Evolutionary conservation across 306 rosid genomes (phyloP), one percentile per base, ranked within the genome.

Genomic region (Cercis canadensis): DNA sequence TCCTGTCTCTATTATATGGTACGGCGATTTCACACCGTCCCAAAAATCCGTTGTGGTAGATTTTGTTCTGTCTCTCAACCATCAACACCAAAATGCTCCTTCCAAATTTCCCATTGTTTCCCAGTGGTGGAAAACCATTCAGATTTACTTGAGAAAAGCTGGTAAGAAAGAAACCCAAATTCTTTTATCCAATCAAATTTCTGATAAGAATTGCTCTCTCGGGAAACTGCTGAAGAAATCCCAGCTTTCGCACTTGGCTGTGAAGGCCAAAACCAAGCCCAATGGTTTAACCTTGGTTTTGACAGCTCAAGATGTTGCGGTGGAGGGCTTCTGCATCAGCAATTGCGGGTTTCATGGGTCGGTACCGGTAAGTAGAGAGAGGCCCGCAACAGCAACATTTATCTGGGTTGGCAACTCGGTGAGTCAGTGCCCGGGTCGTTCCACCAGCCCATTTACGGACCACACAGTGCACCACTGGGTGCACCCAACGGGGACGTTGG

Each of bases 291-390:
- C 77, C 5, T 36, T 78, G 17, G 81, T 78, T 3, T 73, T 82
- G 10, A 75, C 83, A 5, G 57, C 78, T 6, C 15, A 62, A 21
- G 83, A 82, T 31, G 78, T 82, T 4, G 60, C 65, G 0, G 81
- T 82, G 0, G 86, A 82, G 9, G 81, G 83, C 21, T 82, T 78
- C 47, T 82, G 86, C 70, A 74, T 78, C 78, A 70, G 78, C 53
- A 57, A 11, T 17, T 82, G 86, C 15, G 81, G 86, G 24, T 56
- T 60, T 10, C 86, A 82, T 15, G 62, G 67, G 29, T 77, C 77
- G 62, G 49, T 47, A 31, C 5, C 9, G 9, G 44, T 56, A 29
- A 9, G 8, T 3, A 57, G 43, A 36, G 8, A 7, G 14, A 44
- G 50, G 50, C 65, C 78, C 37, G 47, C 54, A 1, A n/a, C n/a